phyloP scores from a whole-genome alignment of 106 monocot species.

The Dendrobium chrysotoxum region DNA sequence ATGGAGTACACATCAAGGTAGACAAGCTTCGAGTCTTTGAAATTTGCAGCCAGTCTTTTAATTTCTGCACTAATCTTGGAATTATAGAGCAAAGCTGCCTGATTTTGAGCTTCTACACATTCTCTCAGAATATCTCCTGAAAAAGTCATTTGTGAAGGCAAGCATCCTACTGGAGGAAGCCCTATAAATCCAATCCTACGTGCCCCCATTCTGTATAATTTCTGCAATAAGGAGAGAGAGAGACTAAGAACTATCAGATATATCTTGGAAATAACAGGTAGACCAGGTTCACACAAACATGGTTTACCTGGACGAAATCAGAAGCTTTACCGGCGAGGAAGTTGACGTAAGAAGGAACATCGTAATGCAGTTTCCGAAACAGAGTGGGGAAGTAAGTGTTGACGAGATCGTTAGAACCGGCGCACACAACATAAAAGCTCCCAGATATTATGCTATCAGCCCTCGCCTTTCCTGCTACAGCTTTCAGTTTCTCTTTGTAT shows the following conservation, averaged over 20 bases:
- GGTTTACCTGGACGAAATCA: conserved; percentile 40
- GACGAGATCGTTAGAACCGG: conserved; percentile 46
- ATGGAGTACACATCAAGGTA: not conserved
- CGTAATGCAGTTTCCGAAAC: conserved; percentile 23
- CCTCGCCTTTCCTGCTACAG: conserved; percentile 34
- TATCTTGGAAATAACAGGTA: no score
- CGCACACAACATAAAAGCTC: conserved; percentile 29
- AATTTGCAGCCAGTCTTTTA: not conserved
- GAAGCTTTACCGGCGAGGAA: conserved; percentile 28
- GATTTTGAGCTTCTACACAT: not conserved
- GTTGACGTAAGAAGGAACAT: conserved; percentile 43
- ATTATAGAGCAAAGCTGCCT: conserved; percentile 1
- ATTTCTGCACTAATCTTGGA: not conserved
- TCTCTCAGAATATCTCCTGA: not conserved
- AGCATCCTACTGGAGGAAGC: conserved; percentile 1
- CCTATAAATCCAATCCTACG: not conserved
- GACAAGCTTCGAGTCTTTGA: not conserved
- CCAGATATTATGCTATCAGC: conserved; percentile 27
- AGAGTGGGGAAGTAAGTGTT: conserved; percentile 40
- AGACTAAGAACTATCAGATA: not conserved
- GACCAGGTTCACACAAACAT: not conserved
- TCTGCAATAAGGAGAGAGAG: not conserved
- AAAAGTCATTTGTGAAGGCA: not conserved
- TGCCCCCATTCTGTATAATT: not conserved
- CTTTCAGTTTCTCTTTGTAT: conserved; percentile 38